phyloP scores from a whole-genome alignment of 2,329 filamentous ascomycete species.

The Nigrospora sphaerica region DNA sequence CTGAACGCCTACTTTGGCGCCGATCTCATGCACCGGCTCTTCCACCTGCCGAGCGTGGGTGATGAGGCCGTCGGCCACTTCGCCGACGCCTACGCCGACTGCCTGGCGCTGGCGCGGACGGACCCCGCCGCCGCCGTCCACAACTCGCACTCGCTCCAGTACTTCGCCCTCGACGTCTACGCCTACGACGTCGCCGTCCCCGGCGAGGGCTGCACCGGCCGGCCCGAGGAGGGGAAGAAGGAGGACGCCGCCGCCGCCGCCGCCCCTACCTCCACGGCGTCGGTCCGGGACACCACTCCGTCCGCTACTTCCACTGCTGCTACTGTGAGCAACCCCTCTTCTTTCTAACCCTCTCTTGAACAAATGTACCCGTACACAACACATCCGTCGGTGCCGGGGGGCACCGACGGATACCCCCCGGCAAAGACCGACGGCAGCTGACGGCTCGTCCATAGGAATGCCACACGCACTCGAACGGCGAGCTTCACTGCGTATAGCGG shows the following conservation, averaged over 20 bases:
- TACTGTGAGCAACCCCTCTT: background rate
- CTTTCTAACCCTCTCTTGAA: too few relatives aligned
- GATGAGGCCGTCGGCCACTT: constrained; percentile 57
- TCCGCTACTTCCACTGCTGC: background rate
- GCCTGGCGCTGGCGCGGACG: constrained; percentile 41
- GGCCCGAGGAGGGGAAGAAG: constrained; percentile 10
- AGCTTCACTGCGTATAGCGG: constrained; percentile 26
- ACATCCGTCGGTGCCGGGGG: too few relatives aligned
- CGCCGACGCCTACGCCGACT: constrained; percentile 48
- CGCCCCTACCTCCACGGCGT: constrained; percentile 5
- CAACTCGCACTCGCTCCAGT: constrained; percentile 58
- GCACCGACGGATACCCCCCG: too few relatives aligned
- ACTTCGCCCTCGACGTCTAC: constrained; percentile 63
- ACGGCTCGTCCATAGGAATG: constrained; percentile 22
- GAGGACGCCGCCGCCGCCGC: constrained; percentile 3
- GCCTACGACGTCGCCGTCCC: constrained; percentile 58
- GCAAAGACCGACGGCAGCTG: background rate
- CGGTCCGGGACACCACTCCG: background rate
- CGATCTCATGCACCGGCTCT: constrained; percentile 60
- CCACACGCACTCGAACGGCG: constrained; percentile 31
- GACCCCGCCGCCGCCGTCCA: constrained; percentile 39
- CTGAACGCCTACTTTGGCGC: constrained; percentile 59
- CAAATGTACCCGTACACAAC: too few relatives aligned
- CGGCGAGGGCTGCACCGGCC: constrained; percentile 53
- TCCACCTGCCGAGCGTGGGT: constrained; percentile 54